Percentiles rank a stretch among this genome's conserved stretches.
Conservation (phyloP, 2,329 filamentous ascomycete species). For the Trichoderma semiorbis region DNA sequence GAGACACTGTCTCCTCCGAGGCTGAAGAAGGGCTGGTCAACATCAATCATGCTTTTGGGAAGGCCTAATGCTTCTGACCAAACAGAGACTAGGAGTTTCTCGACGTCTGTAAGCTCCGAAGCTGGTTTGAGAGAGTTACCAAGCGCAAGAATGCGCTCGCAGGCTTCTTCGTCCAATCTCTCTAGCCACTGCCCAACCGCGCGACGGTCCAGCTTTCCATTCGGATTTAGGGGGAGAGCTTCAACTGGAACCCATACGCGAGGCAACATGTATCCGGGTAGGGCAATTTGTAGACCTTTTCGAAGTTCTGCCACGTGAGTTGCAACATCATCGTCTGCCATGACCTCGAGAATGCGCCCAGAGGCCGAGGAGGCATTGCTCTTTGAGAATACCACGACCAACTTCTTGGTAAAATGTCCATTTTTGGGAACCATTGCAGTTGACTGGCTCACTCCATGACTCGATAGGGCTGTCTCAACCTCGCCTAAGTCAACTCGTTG, state of each 20-base stretch:
- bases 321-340: background rate
- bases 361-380: background rate
- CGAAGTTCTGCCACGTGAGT: background rate
- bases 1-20: background rate
- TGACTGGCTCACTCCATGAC: background rate
- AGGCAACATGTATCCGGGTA: background rate
- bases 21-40: background rate
- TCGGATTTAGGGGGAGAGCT: background rate
- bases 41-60: background rate
- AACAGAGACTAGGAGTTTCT: background rate
- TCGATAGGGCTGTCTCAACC: background rate
- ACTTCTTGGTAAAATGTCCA: background rate
- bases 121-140: background rate
- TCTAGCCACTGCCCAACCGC: background rate
- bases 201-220: background rate
- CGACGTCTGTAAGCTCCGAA: background rate
- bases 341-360: background rate
- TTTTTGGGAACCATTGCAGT: background rate
- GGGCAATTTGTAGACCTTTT: background rate
- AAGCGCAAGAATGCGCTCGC: background rate
- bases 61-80: background rate
- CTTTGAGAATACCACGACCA: background rate
- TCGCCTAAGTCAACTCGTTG: conserved; percentile 44
- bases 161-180: background rate
- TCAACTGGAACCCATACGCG: background rate